These are phyloP conservation scores for Crithidia fasciculata DNA, from an alignment of 208 protist species.

Conservation along the genomic window DNA sequence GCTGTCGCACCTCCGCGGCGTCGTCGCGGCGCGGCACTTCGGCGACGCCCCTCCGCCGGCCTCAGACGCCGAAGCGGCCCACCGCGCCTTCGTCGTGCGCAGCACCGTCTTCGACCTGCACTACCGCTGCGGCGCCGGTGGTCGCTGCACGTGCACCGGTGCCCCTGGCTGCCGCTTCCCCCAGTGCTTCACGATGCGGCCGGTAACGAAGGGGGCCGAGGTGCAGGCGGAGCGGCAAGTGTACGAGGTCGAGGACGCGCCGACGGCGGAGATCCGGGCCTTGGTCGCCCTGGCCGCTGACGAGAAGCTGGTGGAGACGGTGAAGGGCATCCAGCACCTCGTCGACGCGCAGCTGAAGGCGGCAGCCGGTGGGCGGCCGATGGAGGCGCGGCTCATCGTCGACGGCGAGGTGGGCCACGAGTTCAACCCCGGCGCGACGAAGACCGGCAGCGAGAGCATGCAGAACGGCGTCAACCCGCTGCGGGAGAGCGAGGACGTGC, in stretches of 20 bases:
- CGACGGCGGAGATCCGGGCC: constrained; percentile 47
- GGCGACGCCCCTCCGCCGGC: constrained; percentile 16
- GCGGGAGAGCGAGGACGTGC: constrained; percentile 43
- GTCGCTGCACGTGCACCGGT: constrained; percentile 67
- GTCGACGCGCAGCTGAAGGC: constrained; percentile 39
- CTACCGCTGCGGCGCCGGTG: constrained; percentile 78
- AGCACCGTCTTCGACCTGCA: constrained; percentile 72
- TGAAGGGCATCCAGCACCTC: constrained; percentile 61
- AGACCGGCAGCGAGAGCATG: constrained; percentile 43
- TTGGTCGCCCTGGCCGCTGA: constrained; percentile 53
- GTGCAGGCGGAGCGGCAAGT: constrained; percentile 62
- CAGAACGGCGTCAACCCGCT: constrained; percentile 63
- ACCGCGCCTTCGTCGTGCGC: constrained; percentile 43
- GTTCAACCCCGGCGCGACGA: constrained; percentile 39
- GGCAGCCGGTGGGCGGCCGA: constrained; percentile 38
- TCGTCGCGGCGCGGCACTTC: constrained; percentile 55
- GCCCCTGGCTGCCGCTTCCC: constrained; percentile 72
- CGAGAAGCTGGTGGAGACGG: constrained; percentile 56
- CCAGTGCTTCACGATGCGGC: constrained; percentile 72
- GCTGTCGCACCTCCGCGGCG: constrained; percentile 39
- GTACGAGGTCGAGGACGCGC: constrained; percentile 70
- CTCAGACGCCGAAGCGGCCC: constrained; percentile 31
- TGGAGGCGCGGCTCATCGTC: constrained; percentile 37
- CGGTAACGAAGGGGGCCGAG: constrained; percentile 76
- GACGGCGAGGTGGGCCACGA: constrained; percentile 27